Conservation (phyloP, 306 rosid genomes). For the Medicago arabica region DNA sequence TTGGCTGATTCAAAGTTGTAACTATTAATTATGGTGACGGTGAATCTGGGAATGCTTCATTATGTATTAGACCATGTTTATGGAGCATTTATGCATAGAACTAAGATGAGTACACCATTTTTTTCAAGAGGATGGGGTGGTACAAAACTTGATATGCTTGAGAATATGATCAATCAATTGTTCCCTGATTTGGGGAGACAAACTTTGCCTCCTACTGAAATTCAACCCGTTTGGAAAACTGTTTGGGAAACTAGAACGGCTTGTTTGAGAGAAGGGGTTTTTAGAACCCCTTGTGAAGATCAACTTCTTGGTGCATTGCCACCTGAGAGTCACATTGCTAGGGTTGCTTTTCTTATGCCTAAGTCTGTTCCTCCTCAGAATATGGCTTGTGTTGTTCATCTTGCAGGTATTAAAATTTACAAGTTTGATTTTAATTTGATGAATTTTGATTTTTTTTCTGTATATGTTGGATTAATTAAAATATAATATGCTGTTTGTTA, state of each 20-base stretch:
- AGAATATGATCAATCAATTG: constrained; percentile 73
- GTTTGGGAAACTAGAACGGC: constrained; percentile 83
- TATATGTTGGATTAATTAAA: constrained; percentile 15
- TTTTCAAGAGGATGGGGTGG: constrained; percentile 98
- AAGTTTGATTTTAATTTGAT: constrained; percentile 5
- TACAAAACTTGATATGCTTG: constrained; percentile 75
- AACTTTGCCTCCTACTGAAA: constrained; percentile 73
- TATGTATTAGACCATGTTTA: constrained; percentile 90
- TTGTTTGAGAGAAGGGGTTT: constrained; percentile 82
- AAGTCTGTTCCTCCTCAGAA: constrained; percentile 66
- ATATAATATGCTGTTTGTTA: constrained; percentile 25
- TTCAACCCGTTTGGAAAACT: constrained; percentile 81
- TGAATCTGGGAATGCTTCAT: constrained; percentile 86
- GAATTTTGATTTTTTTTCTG: constrained; percentile 14
- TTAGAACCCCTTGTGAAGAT: constrained; percentile 87
- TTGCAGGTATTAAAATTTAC: constrained; percentile 66
- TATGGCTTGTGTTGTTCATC: constrained; percentile 94
- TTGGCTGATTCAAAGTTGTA: background rate
- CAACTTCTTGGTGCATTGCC: constrained; percentile 84
- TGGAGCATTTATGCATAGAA: constrained; percentile 92
- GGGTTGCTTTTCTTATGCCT: constrained; percentile 88
- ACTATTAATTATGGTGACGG: constrained; percentile 64
- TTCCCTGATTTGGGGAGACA: constrained; percentile 72
- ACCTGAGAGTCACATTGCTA: constrained; percentile 87
- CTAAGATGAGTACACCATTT: constrained; percentile 80